Conservation (phyloP, 208 protist genomes). For the Herpetomonas tarakana region DNA sequence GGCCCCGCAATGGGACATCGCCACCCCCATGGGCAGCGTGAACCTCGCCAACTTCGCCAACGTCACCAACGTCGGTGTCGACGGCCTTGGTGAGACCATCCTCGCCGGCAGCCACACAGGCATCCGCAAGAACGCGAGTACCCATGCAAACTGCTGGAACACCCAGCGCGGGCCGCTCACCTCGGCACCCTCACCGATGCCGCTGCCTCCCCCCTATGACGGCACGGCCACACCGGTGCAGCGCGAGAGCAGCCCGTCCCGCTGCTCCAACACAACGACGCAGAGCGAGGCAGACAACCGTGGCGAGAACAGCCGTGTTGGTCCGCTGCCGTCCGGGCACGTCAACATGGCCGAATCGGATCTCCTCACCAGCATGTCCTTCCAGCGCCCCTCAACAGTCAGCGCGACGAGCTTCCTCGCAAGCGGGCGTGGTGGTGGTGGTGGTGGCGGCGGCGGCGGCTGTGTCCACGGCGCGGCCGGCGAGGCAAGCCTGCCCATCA, state of each 20-base stretch:
- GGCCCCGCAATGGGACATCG: neutral
- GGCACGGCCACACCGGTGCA: constrained; percentile 17
- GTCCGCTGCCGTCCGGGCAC: no score
- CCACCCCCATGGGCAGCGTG: constrained; percentile 7
- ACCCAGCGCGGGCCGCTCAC: no score
- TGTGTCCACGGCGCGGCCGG: neutral
- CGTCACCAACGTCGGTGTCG: no score
- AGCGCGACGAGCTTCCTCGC: constrained; percentile 5
- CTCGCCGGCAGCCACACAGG: no score
- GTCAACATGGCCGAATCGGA: constrained; percentile 8
- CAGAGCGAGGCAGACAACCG: neutral
- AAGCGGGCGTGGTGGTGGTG: neutral
- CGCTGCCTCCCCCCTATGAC: constrained; percentile 17
- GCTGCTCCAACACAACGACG: constrained; percentile 18
- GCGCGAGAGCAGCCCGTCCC: constrained; percentile 51
- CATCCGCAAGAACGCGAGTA: no score
- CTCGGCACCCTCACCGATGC: constrained; percentile 5
- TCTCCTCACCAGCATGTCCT: constrained; percentile 45
- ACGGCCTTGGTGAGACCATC: no score
- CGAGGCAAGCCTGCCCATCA: neutral
- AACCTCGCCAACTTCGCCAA: neutral
- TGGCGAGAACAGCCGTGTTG: no score
- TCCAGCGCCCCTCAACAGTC: constrained; percentile 25
- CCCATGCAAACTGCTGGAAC: no score
- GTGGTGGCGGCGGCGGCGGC: neutral